Conservation (phyloP, 345 rosid species). For the Jatropha curcas region DNA sequence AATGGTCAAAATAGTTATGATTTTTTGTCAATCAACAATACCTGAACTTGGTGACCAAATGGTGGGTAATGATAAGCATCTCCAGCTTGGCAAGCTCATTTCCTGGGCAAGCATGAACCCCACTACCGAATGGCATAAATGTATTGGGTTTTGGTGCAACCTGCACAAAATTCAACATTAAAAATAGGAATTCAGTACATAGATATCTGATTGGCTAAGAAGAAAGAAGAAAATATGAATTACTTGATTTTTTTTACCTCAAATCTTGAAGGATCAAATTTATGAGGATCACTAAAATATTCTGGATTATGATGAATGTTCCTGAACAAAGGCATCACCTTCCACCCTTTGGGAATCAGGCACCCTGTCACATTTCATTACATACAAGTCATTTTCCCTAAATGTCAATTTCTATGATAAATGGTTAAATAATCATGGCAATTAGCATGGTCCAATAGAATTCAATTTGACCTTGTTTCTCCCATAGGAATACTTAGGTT, state of each 20-base stretch:
- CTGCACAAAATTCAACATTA: constrained; percentile 25
- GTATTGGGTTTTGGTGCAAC: constrained; percentile 62
- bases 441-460: neutral
- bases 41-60: constrained; percentile 67
- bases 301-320: constrained; percentile 70
- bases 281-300: constrained; percentile 57
- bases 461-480: constrained; percentile 4
- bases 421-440: neutral
- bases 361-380: constrained; percentile 53
- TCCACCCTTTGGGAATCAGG: constrained; percentile 82
- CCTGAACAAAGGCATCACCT: constrained; percentile 81
- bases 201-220: neutral
- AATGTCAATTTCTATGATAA: constrained; percentile 13
- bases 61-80: constrained; percentile 66
- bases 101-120: constrained; percentile 77
- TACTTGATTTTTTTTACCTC: constrained; percentile 43
- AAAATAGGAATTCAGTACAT: neutral
- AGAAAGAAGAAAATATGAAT: neutral
- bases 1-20: too few species aligned
- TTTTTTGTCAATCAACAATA: constrained; percentile 18
- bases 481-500: neutral
- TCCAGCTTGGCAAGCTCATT: constrained; percentile 82
- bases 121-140: constrained; percentile 76
- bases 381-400: neutral
- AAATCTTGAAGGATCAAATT: constrained; percentile 70